These are phyloP conservation scores for Medicago arabica DNA, from an alignment of 306 rosid genomes.

Conservation along the genomic window DNA sequence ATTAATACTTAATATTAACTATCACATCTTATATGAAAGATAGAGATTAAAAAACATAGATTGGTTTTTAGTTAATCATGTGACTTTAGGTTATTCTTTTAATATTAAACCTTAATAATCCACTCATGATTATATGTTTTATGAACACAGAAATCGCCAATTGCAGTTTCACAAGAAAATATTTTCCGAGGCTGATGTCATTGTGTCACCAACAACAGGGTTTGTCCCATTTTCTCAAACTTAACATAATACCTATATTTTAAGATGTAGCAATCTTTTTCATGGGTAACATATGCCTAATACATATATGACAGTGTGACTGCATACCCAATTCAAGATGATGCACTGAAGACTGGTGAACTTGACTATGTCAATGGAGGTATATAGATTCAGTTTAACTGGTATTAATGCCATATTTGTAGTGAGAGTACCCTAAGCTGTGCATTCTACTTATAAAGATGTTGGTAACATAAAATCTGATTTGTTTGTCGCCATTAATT, in stretches of 20 bases:
- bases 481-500: constrained; percentile 19
- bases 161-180: constrained; percentile 71
- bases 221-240: constrained; percentile 41
- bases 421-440: background rate
- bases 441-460: background rate
- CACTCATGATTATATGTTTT: background rate
- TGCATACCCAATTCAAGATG: constrained; percentile 80
- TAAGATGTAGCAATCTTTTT: background rate
- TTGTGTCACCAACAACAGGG: constrained; percentile 94
- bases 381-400: constrained; percentile 32
- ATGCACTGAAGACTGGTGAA: constrained; percentile 86
- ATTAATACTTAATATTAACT: no score
- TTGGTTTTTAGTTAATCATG: background rate
- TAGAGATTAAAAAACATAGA: background rate
- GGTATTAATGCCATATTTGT: background rate
- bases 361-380: constrained; percentile 97
- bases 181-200: constrained; percentile 76
- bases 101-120: background rate
- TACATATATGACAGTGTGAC: constrained; percentile 70
- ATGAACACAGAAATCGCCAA: constrained; percentile 80
- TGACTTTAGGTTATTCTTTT: no score
- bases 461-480: constrained; percentile 12
- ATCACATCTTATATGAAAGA: background rate
- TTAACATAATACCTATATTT: constrained; percentile 18
- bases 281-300: constrained; percentile 8